Evolutionary conservation across 768 basidiomycete species (phyloP).

Genomic region (Psilocybe sp.): DNA sequence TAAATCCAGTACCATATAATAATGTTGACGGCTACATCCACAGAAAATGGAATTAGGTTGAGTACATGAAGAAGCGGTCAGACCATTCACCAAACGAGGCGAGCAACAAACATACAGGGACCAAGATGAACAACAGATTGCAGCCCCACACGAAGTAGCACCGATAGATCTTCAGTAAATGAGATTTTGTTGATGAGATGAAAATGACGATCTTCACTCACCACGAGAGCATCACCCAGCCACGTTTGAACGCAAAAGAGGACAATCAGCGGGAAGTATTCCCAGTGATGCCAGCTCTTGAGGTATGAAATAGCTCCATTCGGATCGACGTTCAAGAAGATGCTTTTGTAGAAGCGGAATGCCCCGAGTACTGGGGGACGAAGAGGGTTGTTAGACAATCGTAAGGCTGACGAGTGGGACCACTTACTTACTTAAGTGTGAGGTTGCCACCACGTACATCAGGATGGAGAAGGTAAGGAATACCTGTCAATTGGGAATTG

Average conservation of each 20-base stretch:
- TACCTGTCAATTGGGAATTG: constrained; percentile 10
- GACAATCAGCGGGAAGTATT: constrained; percentile 18
- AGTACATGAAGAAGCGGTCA: background rate
- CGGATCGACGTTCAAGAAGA: constrained; percentile 9
- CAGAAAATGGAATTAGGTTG: background rate
- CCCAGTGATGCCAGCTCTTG: constrained; percentile 17
- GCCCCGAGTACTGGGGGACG: constrained; percentile 10
- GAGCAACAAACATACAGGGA: constrained; percentile 20
- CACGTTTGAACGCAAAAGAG: constrained; percentile 19
- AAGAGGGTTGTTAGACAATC: background rate
- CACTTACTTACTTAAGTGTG: constrained; percentile 19
- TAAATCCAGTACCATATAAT: constrained; percentile 24
- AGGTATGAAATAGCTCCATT: constrained; percentile 5
- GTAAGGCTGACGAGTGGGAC: background rate
- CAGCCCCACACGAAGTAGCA: constrained; percentile 27
- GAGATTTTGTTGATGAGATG: background rate
- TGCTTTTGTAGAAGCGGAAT: constrained; percentile 18
- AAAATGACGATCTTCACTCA: constrained; percentile 5
- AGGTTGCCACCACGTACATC: constrained; percentile 22
- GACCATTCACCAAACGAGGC: constrained; percentile 16
- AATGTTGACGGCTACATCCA: constrained; percentile 15
- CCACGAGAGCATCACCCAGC: constrained; percentile 22
- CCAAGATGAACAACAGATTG: constrained; percentile 15
- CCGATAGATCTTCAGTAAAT: constrained; percentile 21
- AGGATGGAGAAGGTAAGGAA: constrained; percentile 20